These are phyloP conservation scores for Penicillium ucsense DNA, from an alignment of 495 filamentous ascomycete species.

Conservation along the genomic window DNA sequence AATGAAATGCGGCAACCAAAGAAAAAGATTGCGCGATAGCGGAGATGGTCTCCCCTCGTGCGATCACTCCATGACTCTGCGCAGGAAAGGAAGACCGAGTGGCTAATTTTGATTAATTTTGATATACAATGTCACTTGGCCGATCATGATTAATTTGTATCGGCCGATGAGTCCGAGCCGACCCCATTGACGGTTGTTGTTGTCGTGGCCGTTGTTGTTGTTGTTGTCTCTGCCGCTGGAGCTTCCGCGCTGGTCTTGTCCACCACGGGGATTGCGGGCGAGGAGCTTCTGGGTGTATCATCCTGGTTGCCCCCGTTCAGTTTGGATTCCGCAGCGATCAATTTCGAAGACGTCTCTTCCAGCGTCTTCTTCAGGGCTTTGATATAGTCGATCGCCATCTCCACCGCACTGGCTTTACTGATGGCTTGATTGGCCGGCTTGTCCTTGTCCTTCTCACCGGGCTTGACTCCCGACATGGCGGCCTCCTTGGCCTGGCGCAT, in stretches of 20 bases:
- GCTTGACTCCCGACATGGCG: constrained; percentile 18
- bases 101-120: background rate
- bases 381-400: constrained; percentile 94
- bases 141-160: background rate
- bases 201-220: background rate
- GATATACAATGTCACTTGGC: background rate
- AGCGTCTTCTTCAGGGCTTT: constrained; percentile 69
- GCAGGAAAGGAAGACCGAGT: no score
- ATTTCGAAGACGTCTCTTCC: constrained; percentile 51
- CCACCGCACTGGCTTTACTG: constrained; percentile 93
- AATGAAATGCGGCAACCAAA: no score
- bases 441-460: constrained; percentile 36
- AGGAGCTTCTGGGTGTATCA: background rate
- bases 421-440: constrained; percentile 47
- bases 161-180: background rate
- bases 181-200: background rate
- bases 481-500: constrained; percentile 25
- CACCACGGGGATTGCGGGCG: background rate
- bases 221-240: background rate
- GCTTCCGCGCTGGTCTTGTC: background rate
- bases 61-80: no score
- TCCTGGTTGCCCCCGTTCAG: constrained; percentile 1
- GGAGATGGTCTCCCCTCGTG: no score
- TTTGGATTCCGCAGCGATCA: constrained; percentile 52
- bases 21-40: no score